Evolutionary conservation across 352 stramenopile species (phyloP), one percentile per base, ranked within the genome.

Genomic region (Pythium apleroticum): DNA sequence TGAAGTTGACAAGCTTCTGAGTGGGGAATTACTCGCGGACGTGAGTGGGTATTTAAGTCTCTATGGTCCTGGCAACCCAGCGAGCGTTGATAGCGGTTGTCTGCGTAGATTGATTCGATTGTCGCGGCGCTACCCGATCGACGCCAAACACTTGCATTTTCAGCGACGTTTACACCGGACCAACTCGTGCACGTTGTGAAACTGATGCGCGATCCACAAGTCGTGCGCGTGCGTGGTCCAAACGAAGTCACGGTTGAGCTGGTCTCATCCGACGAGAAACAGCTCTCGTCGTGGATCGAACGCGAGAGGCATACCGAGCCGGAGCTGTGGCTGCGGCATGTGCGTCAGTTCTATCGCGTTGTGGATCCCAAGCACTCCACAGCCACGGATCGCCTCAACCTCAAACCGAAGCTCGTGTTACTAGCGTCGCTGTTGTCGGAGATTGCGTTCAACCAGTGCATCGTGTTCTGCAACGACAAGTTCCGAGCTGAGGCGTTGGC

Each of bases 381-480:
- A 9, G 27, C 39, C 10, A 69, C 19, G 27, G 73, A 78, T 20
- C 57, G 48, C 19, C 59, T 88, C 27, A 67, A 77, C 43, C 78
- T 91, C 60, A 80, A 76, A 33, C 41, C 71, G 4, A 93, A 92
- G 49, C 68, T 92, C 54, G 69, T 82, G 27, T 72, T 71, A 54
- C 69, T 93, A 20, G 75, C 71, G 30, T 43, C 58, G 24, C 65
- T 93, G 30, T 78, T 93, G 8, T 79, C 85, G 4, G 77, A 89
- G 55, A 74, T 92, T 45, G 63, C 77, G 37, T 93, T 93, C 61
- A 75, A 79, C 37, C 82, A 93, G 64, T 91, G 85, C 62, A 91
- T 93, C 57, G 83, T 91, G 33, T 93, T 93, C 59, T 92, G 81
- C 71, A 93, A 93, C 70, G 85, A 91, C 71, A 93, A 91, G 71